A percentile compares a stretch with the other conserved stretches of the same genome.
These are phyloP conservation scores for Bassia scoparia DNA, from an alignment of 148 eudicot genomes.

Conservation along the genomic window DNA sequence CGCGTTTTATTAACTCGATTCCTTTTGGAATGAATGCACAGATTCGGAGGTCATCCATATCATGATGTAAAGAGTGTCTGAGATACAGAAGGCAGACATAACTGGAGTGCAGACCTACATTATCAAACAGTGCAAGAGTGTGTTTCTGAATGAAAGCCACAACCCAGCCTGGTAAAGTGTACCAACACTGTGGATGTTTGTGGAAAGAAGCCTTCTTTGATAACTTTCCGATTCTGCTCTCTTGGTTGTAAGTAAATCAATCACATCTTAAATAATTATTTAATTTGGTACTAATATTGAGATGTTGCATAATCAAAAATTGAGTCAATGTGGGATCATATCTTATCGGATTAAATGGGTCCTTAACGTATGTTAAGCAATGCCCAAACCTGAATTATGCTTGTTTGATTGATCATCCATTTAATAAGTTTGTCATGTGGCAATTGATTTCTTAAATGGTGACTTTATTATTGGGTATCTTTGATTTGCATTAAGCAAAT, in stretches of 20 bases:
- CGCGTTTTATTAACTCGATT: no score
- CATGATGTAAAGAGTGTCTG: conserved; percentile 88
- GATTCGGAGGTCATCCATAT: conserved; percentile 93
- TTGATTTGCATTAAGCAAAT: not conserved
- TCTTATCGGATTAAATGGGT: no score
- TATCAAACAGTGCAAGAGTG: conserved; percentile 90
- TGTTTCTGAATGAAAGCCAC: conserved; percentile 81
- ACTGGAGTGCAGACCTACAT: conserved; percentile 76
- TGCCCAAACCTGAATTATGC: not conserved
- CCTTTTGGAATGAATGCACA: conserved; percentile 14
- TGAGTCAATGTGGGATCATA: no score
- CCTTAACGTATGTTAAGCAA: no score
- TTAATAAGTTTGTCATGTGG: not conserved
- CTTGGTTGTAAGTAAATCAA: conserved; percentile 84
- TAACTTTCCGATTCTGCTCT: conserved; percentile 83
- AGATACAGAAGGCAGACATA: conserved; percentile 84
- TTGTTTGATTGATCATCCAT: not conserved
- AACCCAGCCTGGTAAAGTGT: conserved; percentile 91
- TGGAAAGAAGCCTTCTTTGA: conserved; percentile 87
- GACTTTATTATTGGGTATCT: not conserved
- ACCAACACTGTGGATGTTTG: conserved; percentile 83
- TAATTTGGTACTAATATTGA: no score
- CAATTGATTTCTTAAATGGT: not conserved
- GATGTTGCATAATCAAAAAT: no score
- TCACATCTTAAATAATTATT: no score